Evolutionary conservation across 2,329 filamentous ascomycete genomes (phyloP), one percentile per base, ranked within the genome.

Genomic region (Tolypocladium sp.): DNA sequence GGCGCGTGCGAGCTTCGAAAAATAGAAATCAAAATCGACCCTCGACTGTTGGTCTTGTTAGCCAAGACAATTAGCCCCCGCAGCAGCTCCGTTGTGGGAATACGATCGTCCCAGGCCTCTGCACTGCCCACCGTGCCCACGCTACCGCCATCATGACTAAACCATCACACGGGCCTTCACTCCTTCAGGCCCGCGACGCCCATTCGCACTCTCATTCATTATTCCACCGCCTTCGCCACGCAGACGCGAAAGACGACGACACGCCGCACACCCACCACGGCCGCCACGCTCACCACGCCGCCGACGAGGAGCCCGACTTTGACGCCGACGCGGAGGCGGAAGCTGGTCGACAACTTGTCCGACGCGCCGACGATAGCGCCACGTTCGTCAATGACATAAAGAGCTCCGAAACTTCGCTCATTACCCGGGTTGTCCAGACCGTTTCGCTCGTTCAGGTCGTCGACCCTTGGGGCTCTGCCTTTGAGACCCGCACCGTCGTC

Each of bases 371-470:
- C 49, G 49, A 37, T 3, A 22, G 49, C 27, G n/a, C 60, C 44
- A 27, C 59, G 25, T 42, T 57, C 15, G 58, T 55, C 46, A 37
- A 63, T 56, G 56, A 38, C 30, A 8, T 58, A 49, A 44, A 25
- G n/a, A 35, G 52, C 51, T 41, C 42, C 22, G 38, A 51, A 15
- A 41, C 51, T 1, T 57, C 67, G 33, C 70, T 74, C 65, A 70
- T 81, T 65, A 79, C 75, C 17, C 70, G 73, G 61, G 73, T 85
- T 65, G 73, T 83, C 57, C 76, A 82, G 69, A 84, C 82, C 64
- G 71, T 85, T 63, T 82, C 81, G 33, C 73, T 84, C 67, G 69
- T 84, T 58, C 77, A 83, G 63, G 66, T 80, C 61, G 76, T 83
- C 62, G 79, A 84, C 69, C 70, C 71, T 53, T 67, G 69, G 52